A percentile compares a stretch with the other conserved stretches of the same genome.
Evolutionary conservation across 169 alveolate species (phyloP).

Genomic region (Toxoplasma gondii): DNA sequence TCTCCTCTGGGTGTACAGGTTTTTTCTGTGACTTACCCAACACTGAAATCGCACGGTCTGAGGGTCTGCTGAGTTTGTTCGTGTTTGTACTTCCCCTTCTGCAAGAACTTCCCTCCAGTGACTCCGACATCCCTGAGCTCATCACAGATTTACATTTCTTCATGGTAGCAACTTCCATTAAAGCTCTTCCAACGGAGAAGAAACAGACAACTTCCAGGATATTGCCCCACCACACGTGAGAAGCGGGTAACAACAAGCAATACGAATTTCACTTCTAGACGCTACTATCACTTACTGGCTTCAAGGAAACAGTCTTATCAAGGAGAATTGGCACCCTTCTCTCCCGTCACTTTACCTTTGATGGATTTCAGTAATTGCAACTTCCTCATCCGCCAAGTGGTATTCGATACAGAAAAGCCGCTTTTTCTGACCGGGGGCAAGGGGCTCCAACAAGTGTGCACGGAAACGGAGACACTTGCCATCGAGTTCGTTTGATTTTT

Average conservation of each 20-base stretch:
- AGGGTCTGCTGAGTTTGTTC: slow-evolving; percentile 79
- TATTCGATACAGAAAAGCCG: neutral
- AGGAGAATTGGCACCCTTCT: no score
- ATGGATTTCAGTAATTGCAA: slow-evolving; percentile 79
- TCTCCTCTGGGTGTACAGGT: neutral
- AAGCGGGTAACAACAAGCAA: no score
- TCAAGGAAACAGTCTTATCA: neutral
- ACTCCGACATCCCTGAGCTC: slow-evolving; percentile 85
- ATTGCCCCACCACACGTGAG: no score
- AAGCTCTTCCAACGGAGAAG: no score
- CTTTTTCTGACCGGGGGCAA: slow-evolving; percentile 81
- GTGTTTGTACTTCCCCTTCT: slow-evolving; percentile 79
- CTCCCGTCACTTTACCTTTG: neutral
- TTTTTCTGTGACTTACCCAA: slow-evolving; percentile 72
- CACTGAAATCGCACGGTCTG: slow-evolving; percentile 77
- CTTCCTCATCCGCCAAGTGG: slow-evolving; percentile 80
- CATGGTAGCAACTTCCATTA: slow-evolving; percentile 14
- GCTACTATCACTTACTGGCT: no score
- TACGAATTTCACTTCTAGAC: no score
- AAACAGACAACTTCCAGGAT: no score
- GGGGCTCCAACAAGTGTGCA: slow-evolving; percentile 80
- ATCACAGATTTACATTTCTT: neutral
- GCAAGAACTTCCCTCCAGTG: slow-evolving; percentile 86
- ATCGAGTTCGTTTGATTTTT: slow-evolving; percentile 81
- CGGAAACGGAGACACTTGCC: slow-evolving; percentile 84